These are phyloP conservation scores for Solanum clarkiae DNA, from an alignment of 257 asterid species.

Conservation along the genomic window DNA sequence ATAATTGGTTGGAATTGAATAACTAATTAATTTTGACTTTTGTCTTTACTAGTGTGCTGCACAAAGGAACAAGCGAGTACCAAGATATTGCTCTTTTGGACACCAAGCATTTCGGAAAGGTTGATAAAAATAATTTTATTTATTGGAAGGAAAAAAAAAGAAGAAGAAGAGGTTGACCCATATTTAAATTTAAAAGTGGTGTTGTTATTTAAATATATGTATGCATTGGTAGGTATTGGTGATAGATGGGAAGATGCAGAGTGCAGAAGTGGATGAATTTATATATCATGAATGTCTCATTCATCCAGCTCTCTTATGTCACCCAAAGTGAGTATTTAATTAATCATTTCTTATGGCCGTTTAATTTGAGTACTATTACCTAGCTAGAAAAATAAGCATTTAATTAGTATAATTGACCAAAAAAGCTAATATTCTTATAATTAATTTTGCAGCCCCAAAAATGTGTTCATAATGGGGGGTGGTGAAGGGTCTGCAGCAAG, in stretches of 20 bases:
- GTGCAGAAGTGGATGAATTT: constrained; percentile 95
- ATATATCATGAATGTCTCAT: constrained; percentile 92
- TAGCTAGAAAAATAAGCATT: not conserved
- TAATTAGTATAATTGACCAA: not conserved
- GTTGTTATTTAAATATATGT: not conserved
- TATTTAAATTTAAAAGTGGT: not conserved
- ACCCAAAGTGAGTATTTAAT: constrained; percentile 49
- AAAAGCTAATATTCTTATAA: not conserved
- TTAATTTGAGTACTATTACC: not conserved
- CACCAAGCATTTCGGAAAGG: constrained; percentile 92
- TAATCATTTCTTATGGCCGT: not conserved
- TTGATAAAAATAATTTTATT: not conserved
- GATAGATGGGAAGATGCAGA: constrained; percentile 99
- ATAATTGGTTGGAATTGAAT: not conserved
- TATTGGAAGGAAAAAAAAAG: not conserved
- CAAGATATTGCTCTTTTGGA: constrained; percentile 93
- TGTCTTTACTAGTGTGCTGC: constrained; percentile 45
- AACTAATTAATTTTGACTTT: not conserved
- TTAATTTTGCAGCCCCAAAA: constrained; percentile 47
- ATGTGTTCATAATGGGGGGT: constrained; percentile 88
- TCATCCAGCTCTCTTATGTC: constrained; percentile 89
- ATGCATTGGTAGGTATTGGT: constrained; percentile 55
- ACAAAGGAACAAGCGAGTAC: constrained; percentile 81
- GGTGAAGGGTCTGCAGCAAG: constrained; percentile 99
- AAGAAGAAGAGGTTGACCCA: not conserved